Percentiles rank a stretch among this genome's conserved stretches.
These are phyloP conservation scores for Neurospora sp. DNA, from an alignment of 495 filamentous ascomycete genomes.

Conservation along the genomic window DNA sequence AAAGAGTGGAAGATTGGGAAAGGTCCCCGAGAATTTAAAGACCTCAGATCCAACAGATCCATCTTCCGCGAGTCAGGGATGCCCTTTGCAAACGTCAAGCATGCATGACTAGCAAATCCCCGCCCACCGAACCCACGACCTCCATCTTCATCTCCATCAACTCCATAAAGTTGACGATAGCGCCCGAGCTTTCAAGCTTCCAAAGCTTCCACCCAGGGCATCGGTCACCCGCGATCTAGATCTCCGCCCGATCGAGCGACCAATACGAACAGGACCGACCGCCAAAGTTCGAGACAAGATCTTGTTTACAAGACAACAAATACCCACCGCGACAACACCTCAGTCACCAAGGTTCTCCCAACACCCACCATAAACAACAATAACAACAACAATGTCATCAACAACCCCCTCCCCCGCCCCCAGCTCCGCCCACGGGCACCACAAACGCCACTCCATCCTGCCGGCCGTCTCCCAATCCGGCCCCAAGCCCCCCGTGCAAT, in stretches of 20 bases:
- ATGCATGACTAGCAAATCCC: background rate
- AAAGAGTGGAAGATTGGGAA: background rate
- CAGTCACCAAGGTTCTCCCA: background rate
- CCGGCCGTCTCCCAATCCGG: slow-evolving; percentile 31
- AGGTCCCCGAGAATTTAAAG: background rate
- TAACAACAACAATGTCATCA: slow-evolving; percentile 8
- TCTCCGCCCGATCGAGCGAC: background rate
- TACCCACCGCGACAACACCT: background rate
- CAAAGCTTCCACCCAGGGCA: background rate
- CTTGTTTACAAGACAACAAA: background rate
- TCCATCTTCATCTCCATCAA: background rate
- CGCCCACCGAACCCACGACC: background rate
- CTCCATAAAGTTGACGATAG: background rate
- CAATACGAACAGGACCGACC: background rate
- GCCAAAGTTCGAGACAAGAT: background rate
- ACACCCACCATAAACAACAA: background rate
- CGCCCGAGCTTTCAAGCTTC: background rate
- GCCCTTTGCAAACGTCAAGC: background rate
- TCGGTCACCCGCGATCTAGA: background rate
- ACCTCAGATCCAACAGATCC: background rate
- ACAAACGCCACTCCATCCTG: slow-evolving; percentile 42
- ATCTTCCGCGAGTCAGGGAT: background rate
- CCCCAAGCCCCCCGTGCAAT: slow-evolving; percentile 56
- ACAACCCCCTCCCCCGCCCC: background rate
- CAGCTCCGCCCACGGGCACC: slow-evolving; percentile 14